Base-by-base conservation (phyloP, 306 rosid genomes). In the Macrotyloma uniflorum region DNA sequence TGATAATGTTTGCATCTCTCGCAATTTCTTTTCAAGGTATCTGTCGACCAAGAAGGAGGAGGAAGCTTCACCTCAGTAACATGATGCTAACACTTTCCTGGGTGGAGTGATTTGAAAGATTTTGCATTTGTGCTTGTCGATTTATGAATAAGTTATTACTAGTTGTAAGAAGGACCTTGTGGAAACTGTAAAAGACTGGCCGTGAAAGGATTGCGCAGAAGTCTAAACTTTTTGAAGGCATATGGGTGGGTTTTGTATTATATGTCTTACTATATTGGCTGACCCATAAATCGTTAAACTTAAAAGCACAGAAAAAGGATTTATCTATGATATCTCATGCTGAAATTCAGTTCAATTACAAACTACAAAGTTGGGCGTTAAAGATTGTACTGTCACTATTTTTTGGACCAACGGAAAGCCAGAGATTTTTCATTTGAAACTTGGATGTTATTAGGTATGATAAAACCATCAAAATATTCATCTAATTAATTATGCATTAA, bases 41-140 rank as follows among this genome's bases (percentile, higher is more conserved):
- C 79, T 85, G 54, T 65, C 84, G 0, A 83, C 54, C 26, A 79
- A 79, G 85, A 68, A 81, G 80, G 73, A 81, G 80, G 73, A 81
- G 75, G 76, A 82, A 85, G 77, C 80, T 71, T 80, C 84, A 42
- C 24, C 89, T 18, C 2, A 85, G 84, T 85, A 57, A 70, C 16
- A 24, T 63, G 66, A 42, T 79, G 71, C 70, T 36, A 19, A n/a
- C 8, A 30, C 63, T 43, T 71, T 50, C 67, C 40, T 50, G 19
- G 75, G 35, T 45, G 64, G 20, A 74, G 50, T 47, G 8, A 28
- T 70, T 64, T 69, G 71, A 63, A 69, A 15, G 54, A 59, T 50
- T 76, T 72, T 72, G 79, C 46, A 20, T 64, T 69, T 67, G 79
- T 73, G 62, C 43, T 67, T 54, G 49, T 40, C 2, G 10, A 42